Percentiles rank a stretch among this genome's conserved stretches.
Evolutionary conservation across 73 alveolate species (phyloP).

Genomic region (Breviolum minutum): DNA sequence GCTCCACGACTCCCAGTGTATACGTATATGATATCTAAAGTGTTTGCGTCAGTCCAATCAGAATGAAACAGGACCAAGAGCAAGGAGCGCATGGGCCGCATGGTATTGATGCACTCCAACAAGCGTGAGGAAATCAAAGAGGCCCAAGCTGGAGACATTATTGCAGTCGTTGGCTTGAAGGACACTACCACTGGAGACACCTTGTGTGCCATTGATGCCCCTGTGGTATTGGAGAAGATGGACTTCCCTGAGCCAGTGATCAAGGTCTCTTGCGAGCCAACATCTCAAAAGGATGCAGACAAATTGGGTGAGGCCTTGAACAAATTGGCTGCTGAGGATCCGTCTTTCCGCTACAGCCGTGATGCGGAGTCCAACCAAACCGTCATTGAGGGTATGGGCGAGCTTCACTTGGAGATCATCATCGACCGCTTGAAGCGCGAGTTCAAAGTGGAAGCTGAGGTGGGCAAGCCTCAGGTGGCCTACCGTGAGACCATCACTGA

Average conservation of each 20-base stretch:
- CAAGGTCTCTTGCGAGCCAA: conserved; percentile 76
- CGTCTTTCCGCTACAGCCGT: conserved; percentile 92
- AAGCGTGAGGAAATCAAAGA: conserved; percentile 96
- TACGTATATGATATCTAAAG: background rate
- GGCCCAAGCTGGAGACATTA: conserved; percentile 97
- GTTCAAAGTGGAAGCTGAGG: conserved; percentile 87
- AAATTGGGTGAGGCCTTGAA: conserved; percentile 80
- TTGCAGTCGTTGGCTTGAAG: conserved; percentile 97
- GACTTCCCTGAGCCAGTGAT: conserved; percentile 98
- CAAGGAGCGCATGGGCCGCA: conserved; percentile 97
- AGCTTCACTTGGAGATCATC: conserved; percentile 98
- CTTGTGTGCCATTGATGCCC: conserved; percentile 95
- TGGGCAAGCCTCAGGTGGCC: conserved; percentile 96
- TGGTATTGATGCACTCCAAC: conserved; percentile 97
- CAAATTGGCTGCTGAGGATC: conserved; percentile 92
- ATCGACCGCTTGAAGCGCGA: conserved; percentile 98
- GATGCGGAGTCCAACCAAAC: conserved; percentile 92
- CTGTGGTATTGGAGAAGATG: conserved; percentile 96
- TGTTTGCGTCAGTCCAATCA: background rate
- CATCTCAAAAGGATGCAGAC: conserved; percentile 78
- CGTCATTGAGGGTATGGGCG: conserved; percentile 96
- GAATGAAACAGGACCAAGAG: conserved; percentile 80
- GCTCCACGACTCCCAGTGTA: background rate
- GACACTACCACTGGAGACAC: conserved; percentile 97
- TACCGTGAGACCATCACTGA: conserved; percentile 97